Conservation (phyloP, 495 filamentous ascomycete species). For the Trichoderma gamsii region DNA sequence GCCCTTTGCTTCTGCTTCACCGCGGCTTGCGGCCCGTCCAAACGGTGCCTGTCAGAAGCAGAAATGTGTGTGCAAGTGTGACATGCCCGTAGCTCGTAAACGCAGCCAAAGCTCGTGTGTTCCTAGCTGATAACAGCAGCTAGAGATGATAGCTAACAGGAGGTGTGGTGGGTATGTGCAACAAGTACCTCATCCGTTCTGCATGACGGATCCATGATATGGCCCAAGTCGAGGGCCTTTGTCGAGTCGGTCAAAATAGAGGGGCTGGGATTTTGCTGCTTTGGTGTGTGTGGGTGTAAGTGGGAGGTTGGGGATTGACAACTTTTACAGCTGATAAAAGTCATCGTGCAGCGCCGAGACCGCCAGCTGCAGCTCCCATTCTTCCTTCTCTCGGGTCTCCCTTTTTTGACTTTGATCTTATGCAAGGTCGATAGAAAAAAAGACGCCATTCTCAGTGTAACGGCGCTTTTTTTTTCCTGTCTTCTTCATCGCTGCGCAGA, state of each 20-base stretch:
- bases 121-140: no score
- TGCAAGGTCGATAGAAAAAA: background rate
- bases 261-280: background rate
- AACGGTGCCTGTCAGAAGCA: constrained; percentile 2
- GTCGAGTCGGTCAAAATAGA: constrained; percentile 6
- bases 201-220: background rate
- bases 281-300: constrained; percentile 4
- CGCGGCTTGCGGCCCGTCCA: constrained; percentile 6
- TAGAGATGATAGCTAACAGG: no score
- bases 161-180: background rate
- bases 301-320: constrained; percentile 15
- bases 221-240: no score
- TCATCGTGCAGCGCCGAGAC: constrained; percentile 12
- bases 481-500: background rate
- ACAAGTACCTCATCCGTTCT: background rate
- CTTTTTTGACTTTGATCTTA: constrained; percentile 7
- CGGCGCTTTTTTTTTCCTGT: background rate
- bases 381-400: background rate
- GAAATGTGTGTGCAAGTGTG: background rate
- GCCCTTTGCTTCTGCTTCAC: background rate
- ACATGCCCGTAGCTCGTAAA: background rate
- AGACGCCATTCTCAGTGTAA: background rate
- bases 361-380: constrained; percentile 8
- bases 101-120: no score
- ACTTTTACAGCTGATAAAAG: background rate